Evolutionary conservation across 108 stramenopile genomes (phyloP).

Genomic region (Thalassiosira profunda): DNA sequence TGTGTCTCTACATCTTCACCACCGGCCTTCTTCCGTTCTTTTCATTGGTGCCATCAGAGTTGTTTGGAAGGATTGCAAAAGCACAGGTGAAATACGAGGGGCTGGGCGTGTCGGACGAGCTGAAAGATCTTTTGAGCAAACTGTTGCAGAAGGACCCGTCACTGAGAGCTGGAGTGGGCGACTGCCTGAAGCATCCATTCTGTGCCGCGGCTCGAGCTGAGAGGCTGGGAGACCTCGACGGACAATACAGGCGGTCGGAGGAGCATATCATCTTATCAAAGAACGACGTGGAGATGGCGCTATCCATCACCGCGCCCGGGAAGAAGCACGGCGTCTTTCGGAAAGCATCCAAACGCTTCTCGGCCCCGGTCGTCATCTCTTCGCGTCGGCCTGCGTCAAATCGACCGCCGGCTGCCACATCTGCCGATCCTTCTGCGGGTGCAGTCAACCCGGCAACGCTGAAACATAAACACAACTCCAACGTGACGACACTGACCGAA

Average conservation of each 20-base stretch:
- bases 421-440: too few species aligned
- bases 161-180: slow-evolving; percentile 78
- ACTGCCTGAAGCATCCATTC: slow-evolving; percentile 81
- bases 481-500: too few species aligned
- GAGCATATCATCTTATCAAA: slow-evolving; percentile 2
- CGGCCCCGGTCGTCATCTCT: too few species aligned
- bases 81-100: slow-evolving; percentile 49
- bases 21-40: slow-evolving; percentile 86
- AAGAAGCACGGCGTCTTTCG: background rate
- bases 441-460: too few species aligned
- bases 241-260: slow-evolving; percentile 4
- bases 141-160: slow-evolving; percentile 69
- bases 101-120: slow-evolving; percentile 49
- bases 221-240: slow-evolving; percentile 42
- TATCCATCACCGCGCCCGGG: background rate
- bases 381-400: too few species aligned
- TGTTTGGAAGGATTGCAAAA: slow-evolving; percentile 66
- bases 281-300: background rate
- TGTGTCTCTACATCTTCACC: slow-evolving; percentile 86
- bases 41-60: slow-evolving; percentile 62
- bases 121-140: slow-evolving; percentile 58
- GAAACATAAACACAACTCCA: too few species aligned
- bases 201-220: slow-evolving; percentile 57
- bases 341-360: too few species aligned
- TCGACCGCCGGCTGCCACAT: too few species aligned